Percentiles rank a stretch among this genome's conserved stretches.
Evolutionary conservation across 73 alveolate genomes (phyloP).

Genomic region (Paramecium octaurelia): DNA sequence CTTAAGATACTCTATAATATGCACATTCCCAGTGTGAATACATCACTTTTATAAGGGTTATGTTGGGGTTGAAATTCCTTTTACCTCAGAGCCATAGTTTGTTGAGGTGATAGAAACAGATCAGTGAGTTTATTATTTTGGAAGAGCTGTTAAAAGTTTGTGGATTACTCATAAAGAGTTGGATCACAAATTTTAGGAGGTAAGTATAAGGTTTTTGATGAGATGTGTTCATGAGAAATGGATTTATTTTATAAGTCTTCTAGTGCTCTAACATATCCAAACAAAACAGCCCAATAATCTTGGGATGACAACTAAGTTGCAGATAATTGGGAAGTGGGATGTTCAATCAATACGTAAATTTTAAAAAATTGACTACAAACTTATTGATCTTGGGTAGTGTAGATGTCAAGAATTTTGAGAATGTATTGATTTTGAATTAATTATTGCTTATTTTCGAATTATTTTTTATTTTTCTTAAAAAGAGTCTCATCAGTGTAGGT

Average conservation of each 20-base stretch:
- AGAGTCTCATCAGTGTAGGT: slow-evolving; percentile 1
- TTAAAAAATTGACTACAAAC: slow-evolving; percentile 20
- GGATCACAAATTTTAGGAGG: slow-evolving; percentile 44
- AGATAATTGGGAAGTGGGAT: not conserved
- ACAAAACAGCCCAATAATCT: slow-evolving; percentile 46
- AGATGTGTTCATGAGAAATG: not conserved
- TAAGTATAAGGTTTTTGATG: not conserved
- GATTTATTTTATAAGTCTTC: not conserved
- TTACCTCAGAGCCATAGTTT: not conserved
- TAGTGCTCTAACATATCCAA: slow-evolving; percentile 41
- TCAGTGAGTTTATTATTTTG: not conserved
- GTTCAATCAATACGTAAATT: not conserved
- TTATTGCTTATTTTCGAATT: not conserved
- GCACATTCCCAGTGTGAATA: slow-evolving; percentile 48
- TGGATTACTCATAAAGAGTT: not conserved
- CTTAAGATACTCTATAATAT: not conserved
- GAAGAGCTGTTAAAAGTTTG: not conserved
- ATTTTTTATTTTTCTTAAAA: not conserved
- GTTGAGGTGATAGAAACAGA: not conserved
- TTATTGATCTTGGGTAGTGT: not conserved
- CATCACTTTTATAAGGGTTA: slow-evolving; percentile 59
- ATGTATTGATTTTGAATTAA: not conserved
- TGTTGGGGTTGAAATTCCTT: slow-evolving; percentile 44
- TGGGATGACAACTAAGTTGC: not conserved
- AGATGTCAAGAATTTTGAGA: not conserved